Conservation (phyloP, 257 asterid species). For the Primulina tabacum region DNA sequence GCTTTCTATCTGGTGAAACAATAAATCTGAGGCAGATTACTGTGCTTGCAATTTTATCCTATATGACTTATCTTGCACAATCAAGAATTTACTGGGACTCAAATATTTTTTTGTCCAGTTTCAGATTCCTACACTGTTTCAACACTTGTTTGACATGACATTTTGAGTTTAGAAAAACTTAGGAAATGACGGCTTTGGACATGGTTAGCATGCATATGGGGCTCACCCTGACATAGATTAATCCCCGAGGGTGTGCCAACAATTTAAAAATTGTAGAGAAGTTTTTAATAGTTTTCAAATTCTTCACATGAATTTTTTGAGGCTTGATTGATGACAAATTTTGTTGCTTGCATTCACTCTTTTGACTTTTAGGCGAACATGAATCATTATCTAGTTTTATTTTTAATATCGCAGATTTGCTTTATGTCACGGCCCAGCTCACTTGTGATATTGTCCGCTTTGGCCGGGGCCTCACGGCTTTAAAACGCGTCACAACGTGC, state of each 20-base stretch:
- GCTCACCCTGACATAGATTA: not conserved
- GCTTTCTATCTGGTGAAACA: constrained; percentile 14
- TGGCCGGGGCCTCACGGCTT: no score
- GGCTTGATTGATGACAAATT: not conserved
- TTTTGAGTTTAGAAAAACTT: not conserved
- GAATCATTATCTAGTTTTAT: no score
- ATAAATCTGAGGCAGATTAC: constrained; percentile 15
- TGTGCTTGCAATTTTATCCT: constrained; percentile 15
- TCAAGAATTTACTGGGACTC: not conserved
- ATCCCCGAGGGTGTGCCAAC: not conserved
- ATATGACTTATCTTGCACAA: not conserved
- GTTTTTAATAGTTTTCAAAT: not conserved
- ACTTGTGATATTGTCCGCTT: no score
- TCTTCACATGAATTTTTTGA: not conserved
- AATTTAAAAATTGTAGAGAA: not conserved
- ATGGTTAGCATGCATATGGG: not conserved
- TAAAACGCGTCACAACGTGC: no score
- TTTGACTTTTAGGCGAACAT: not conserved
- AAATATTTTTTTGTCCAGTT: not conserved
- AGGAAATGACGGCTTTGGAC: not conserved
- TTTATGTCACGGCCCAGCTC: no score
- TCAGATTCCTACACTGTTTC: not conserved
- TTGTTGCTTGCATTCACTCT: not conserved
- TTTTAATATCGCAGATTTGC: not conserved
- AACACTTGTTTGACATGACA: not conserved